phyloP scores from a whole-genome alignment of 2,329 filamentous ascomycete genomes.

The Chrysosporium keratinophilum region DNA sequence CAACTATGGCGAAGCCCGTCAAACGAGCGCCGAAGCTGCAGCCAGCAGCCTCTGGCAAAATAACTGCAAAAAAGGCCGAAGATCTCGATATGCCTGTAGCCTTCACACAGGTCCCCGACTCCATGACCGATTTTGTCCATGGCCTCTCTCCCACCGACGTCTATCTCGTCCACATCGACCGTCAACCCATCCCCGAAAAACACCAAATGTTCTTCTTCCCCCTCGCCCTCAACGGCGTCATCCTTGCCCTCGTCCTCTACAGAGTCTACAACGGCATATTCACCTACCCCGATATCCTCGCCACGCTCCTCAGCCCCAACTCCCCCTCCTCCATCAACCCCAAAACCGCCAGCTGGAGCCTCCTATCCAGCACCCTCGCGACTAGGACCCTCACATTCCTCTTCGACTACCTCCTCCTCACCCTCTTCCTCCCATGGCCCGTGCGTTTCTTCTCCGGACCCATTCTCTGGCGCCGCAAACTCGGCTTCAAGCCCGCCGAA shows the following conservation, averaged over 20 bases:
- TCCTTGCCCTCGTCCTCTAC: conserved; percentile 55
- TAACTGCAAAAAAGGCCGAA: conserved; percentile 18
- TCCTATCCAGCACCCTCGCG: conserved; percentile 48
- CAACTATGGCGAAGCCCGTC: conserved; percentile 30
- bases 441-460: conserved; percentile 62
- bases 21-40: conserved; percentile 25
- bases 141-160: conserved; percentile 58
- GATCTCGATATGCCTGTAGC: conserved; percentile 45
- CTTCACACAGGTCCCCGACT: conserved; percentile 56
- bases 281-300: conserved; percentile 59
- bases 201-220: conserved; percentile 74
- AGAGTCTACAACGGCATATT: conserved; percentile 60
- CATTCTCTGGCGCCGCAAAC: conserved; percentile 57
- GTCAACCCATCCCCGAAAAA: conserved; percentile 59
- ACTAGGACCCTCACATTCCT: conserved; percentile 56
- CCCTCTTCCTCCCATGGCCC: conserved; percentile 64
- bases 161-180: conserved; percentile 79
- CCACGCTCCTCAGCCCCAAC: conserved; percentile 53
- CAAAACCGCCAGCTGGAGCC: conserved; percentile 45
- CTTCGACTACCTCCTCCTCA: conserved; percentile 60
- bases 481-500: conserved; percentile 71
- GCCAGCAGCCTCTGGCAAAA: conserved; percentile 18
- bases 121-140: conserved; percentile 55
- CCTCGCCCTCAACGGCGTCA: conserved; percentile 60
- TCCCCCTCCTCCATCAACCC: conserved; percentile 59